These are phyloP conservation scores for Globisporangium orthogonon DNA, from an alignment of 352 stramenopile genomes.

Conservation along the genomic window DNA sequence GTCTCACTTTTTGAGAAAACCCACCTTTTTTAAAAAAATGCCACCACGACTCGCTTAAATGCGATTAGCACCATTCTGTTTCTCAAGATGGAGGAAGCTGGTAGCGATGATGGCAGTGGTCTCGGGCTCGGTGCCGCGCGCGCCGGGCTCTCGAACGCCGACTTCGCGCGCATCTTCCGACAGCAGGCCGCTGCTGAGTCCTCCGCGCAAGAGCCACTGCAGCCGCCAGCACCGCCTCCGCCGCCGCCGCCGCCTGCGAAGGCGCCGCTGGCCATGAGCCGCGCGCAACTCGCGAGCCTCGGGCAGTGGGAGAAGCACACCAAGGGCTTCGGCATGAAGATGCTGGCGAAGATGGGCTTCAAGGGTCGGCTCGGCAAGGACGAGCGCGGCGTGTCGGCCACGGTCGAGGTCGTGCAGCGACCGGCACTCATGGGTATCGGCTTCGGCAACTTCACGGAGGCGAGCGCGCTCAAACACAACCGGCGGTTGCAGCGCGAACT, in stretches of 20 bases:
- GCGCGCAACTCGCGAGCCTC: constrained; percentile 7
- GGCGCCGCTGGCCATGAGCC: constrained; percentile 6
- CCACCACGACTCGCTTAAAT: no score
- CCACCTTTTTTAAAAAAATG: no score
- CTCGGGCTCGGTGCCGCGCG: neutral
- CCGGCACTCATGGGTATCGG: constrained; percentile 91
- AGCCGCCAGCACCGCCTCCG: neutral
- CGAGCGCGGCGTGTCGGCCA: constrained; percentile 89
- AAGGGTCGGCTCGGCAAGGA: constrained; percentile 90
- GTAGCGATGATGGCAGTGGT: neutral
- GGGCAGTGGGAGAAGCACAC: constrained; percentile 93
- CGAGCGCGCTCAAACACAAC: constrained; percentile 90
- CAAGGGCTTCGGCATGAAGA: constrained; percentile 94
- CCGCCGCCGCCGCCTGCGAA: neutral
- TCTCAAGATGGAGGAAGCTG: neutral
- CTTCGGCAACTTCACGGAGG: constrained; percentile 92
- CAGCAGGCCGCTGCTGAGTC: constrained; percentile 12
- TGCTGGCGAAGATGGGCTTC: constrained; percentile 96
- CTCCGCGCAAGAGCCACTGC: constrained; percentile 5
- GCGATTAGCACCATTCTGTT: no score
- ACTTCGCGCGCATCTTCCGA: constrained; percentile 78
- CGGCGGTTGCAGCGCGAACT: constrained; percentile 89
- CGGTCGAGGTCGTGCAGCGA: constrained; percentile 92
- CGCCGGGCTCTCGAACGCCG: constrained; percentile 51
- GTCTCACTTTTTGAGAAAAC: no score